These are phyloP conservation scores for Rhodotorula sp. DNA, from an alignment of 1,284 basidiomycete genomes.

Conservation along the genomic window DNA sequence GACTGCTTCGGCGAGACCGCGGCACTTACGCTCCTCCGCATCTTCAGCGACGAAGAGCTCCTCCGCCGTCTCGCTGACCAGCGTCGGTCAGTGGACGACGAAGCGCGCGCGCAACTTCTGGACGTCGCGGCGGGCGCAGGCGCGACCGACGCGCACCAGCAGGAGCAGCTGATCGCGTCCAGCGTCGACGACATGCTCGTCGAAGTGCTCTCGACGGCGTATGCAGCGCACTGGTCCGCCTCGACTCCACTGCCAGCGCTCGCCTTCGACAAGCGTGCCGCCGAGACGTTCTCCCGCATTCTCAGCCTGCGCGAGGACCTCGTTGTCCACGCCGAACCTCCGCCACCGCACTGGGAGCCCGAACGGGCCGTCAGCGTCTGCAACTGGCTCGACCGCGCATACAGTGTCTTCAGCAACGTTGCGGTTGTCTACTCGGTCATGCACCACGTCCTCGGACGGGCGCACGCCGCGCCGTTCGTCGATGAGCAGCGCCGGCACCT, in stretches of 20 bases:
- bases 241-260: neutral
- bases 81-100: no score
- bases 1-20: slow-evolving; percentile 72
- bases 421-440: slow-evolving; percentile 70
- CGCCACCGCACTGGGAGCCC: slow-evolving; percentile 39
- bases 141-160: slow-evolving; percentile 21
- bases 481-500: slow-evolving; percentile 81
- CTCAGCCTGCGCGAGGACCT: slow-evolving; percentile 3
- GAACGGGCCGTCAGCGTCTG: slow-evolving; percentile 55
- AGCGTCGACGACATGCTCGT: slow-evolving; percentile 40
- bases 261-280: slow-evolving; percentile 2
- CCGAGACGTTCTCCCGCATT: slow-evolving; percentile 15
- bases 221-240: slow-evolving; percentile 12
- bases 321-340: slow-evolving; percentile 9
- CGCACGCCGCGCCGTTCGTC: slow-evolving; percentile 71
- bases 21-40: slow-evolving; percentile 53
- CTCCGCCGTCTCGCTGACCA: neutral
- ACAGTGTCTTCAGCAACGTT: slow-evolving; percentile 11
- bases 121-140: slow-evolving; percentile 15
- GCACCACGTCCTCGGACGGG: slow-evolving; percentile 68
- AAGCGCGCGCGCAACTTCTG: neutral
- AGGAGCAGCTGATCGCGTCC: slow-evolving; percentile 29
- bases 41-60: slow-evolving; percentile 3
- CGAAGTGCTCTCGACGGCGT: slow-evolving; percentile 40
- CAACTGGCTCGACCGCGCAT: slow-evolving; percentile 40